A percentile compares a stretch with the other conserved stretches of the same genome.
phyloP scores from a whole-genome alignment of 2,329 filamentous ascomycete species.

The Gaeumannomyces tritici region DNA sequence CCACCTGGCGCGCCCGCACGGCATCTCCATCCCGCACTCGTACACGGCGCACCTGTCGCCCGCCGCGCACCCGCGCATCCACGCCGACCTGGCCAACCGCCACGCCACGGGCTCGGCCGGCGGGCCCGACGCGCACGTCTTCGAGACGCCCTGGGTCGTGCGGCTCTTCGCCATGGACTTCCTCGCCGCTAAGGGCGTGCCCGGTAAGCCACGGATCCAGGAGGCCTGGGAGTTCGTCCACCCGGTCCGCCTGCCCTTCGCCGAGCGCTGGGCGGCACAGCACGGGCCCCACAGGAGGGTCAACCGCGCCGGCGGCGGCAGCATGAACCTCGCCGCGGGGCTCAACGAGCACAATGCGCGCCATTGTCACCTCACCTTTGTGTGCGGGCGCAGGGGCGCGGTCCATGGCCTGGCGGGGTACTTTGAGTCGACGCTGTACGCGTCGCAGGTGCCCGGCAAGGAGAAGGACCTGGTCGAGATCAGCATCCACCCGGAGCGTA shows the following conservation, averaged over 20 bases:
- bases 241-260: conserved; percentile 45
- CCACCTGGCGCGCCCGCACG: conserved; percentile 66
- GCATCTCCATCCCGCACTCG: conserved; percentile 86
- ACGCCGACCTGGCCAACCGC: conserved; percentile 67
- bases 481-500: conserved; percentile 85
- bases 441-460: conserved; percentile 30
- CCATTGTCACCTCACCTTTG: conserved; percentile 69
- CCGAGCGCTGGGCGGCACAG: conserved; percentile 16
- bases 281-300: conserved; percentile 49
- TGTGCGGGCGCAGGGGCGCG: conserved; percentile 67
- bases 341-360: conserved; percentile 87
- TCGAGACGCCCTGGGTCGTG: conserved; percentile 90
- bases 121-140: conserved; percentile 53
- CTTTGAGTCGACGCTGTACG: conserved; percentile 93
- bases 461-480: conserved; percentile 61
- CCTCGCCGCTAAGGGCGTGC: conserved; percentile 53
- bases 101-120: conserved; percentile 20
- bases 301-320: conserved; percentile 60
- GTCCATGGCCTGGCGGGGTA: conserved; percentile 90
- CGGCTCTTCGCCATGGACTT: conserved; percentile 86
- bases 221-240: conserved; percentile 75
- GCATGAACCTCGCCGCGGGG: conserved; percentile 65
- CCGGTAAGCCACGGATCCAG: conserved; percentile 56
- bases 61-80: conserved; percentile 75
- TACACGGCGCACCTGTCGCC: conserved; percentile 95